Conservation (phyloP, 441 rosid species). For the Kokia cookei region DNA sequence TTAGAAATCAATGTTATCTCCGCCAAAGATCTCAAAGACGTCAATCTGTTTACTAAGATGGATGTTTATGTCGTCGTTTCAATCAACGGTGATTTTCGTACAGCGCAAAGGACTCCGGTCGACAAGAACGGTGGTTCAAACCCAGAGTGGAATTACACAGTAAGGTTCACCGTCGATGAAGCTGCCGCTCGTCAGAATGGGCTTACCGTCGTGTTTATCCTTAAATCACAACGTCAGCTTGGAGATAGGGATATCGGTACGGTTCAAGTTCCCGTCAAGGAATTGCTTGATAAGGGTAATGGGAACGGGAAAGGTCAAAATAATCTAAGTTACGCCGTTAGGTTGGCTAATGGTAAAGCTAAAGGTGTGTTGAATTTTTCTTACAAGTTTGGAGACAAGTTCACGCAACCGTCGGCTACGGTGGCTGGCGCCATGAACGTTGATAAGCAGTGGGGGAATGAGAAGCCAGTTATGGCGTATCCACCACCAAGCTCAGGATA, state of each 20-base stretch:
- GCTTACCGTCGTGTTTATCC: constrained; percentile 23
- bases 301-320: not conserved
- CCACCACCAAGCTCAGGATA: constrained; percentile 12
- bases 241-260: constrained; percentile 40
- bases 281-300: constrained; percentile 17
- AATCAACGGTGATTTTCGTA: constrained; percentile 31
- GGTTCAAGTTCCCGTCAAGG: constrained; percentile 38
- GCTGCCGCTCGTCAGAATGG: constrained; percentile 21
- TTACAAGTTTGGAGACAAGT: constrained; percentile 34
- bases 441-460: too few species aligned
- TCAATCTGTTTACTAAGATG: constrained; percentile 43
- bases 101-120: constrained; percentile 27
- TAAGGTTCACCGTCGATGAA: constrained; percentile 36
- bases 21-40: constrained; percentile 39
- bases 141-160: constrained; percentile 34
- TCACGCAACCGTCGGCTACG: constrained; percentile 9
- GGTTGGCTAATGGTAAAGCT: constrained; percentile 27
- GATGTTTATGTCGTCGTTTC: constrained; percentile 38
- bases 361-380: constrained; percentile 38
- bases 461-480: constrained; percentile 6
- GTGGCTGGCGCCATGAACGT: not conserved
- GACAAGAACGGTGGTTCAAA: constrained; percentile 33
- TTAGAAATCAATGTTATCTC: constrained; percentile 31
- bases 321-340: constrained; percentile 21
- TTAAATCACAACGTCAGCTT: constrained; percentile 33